A percentile compares a stretch with the other conserved stretches of the same genome.
phyloP scores from a whole-genome alignment of 495 filamentous ascomycete genomes.

The Penicillium simplicissimum region DNA sequence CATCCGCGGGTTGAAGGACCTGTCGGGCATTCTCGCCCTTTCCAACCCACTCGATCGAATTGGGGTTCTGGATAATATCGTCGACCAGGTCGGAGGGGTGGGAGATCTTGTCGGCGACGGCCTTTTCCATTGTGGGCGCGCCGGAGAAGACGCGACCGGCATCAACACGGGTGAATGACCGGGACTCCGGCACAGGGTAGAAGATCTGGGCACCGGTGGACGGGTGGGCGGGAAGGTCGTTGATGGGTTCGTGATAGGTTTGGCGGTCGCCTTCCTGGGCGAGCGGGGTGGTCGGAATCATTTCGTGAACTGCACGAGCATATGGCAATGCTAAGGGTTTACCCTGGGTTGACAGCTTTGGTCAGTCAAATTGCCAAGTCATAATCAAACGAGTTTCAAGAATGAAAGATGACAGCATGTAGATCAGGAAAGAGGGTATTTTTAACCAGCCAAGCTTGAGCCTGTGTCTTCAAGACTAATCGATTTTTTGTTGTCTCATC shows the following conservation, averaged over 20 bases:
- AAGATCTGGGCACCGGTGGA: conserved; percentile 83
- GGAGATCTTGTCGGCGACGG: conserved; percentile 21
- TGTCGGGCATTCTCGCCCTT: conserved; percentile 43
- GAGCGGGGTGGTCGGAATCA: conserved; percentile 68
- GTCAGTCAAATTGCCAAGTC: conserved; percentile 19
- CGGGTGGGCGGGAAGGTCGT: conserved; percentile 83
- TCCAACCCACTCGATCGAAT: conserved; percentile 43
- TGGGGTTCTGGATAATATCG: conserved; percentile 30
- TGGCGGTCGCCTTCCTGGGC: conserved; percentile 25
- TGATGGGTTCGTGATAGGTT: conserved; percentile 76
- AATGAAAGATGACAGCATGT: conserved; percentile 17
- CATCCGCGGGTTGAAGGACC: conserved; percentile 77
- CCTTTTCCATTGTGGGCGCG: conserved; percentile 40
- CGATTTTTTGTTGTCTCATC: conserved; percentile 76
- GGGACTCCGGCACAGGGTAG: conserved; percentile 85
- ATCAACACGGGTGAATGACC: conserved; percentile 83
- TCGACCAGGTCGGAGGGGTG: conserved; percentile 35
- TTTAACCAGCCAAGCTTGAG: conserved; percentile 65
- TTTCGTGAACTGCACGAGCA: conserved; percentile 68
- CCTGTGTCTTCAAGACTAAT: conserved; percentile 99
- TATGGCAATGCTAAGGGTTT: conserved; percentile 78
- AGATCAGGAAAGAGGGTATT: conserved; percentile 42
- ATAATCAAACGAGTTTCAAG: conserved; percentile 6
- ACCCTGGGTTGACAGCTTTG: conserved; percentile 52
- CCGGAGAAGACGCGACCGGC: conserved; percentile 79